These are phyloP conservation scores for Globisporangium spinosum DNA, from an alignment of 352 stramenopile genomes.

Conservation along the genomic window DNA sequence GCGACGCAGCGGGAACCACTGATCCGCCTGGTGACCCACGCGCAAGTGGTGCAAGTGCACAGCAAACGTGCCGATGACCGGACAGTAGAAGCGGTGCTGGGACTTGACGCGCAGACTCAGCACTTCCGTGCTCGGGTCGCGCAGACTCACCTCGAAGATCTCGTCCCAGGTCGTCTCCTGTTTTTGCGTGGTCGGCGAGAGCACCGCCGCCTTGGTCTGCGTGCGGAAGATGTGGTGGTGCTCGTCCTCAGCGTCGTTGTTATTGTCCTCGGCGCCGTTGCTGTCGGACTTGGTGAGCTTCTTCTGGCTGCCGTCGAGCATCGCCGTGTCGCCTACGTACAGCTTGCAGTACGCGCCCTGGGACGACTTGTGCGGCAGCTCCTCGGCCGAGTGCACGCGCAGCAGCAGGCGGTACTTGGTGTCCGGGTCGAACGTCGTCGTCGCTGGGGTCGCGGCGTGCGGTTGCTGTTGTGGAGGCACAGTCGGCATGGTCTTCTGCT, in stretches of 20 bases:
- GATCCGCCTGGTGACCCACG: constrained; percentile 38
- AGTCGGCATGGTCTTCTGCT: background rate
- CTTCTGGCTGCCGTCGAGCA: constrained; percentile 33
- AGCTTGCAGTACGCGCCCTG: constrained; percentile 65
- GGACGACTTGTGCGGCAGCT: constrained; percentile 33
- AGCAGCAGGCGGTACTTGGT: constrained; percentile 44
- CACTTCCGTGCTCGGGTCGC: constrained; percentile 44
- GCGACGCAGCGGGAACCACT: constrained; percentile 58
- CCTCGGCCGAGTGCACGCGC: constrained; percentile 59
- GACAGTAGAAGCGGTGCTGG: constrained; percentile 60
- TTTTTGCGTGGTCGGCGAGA: constrained; percentile 45
- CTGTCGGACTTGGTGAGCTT: constrained; percentile 15
- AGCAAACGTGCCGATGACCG: constrained; percentile 52
- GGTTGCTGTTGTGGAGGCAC: background rate
- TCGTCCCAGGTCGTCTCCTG: constrained; percentile 68
- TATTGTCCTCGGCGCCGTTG: constrained; percentile 3
- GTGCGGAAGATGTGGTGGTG: constrained; percentile 54
- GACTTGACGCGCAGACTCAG: constrained; percentile 74
- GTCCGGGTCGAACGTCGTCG: constrained; percentile 17
- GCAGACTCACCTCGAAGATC: constrained; percentile 60
- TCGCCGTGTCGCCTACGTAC: constrained; percentile 53
- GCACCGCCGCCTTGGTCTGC: constrained; percentile 36
- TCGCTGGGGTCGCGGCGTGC: background rate
- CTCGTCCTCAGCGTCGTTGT: background rate
- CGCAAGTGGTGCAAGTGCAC: constrained; percentile 49